Evolutionary conservation across 257 asterid genomes (phyloP), one percentile per base, ranked within the genome.

Genomic region (Capsicum chinense): DNA sequence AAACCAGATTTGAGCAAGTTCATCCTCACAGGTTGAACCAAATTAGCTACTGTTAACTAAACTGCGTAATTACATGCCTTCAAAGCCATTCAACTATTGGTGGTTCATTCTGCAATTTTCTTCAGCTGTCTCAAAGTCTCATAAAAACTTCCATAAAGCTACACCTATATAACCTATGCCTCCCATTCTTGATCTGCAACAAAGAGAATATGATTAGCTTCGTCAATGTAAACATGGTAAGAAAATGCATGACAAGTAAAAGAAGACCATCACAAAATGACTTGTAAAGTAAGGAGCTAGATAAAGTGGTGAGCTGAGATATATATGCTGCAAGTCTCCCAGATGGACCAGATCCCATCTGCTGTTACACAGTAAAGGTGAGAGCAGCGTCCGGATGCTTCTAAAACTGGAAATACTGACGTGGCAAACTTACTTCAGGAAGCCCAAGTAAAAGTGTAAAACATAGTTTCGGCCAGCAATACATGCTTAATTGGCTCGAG

Each of bases 151-250:
- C 82, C 64, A 78, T 33, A 54, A 78, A 26, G 50, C 64, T 78
- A 52, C 64, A 54, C 48, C 81, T 76, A 76, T 54, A 54, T 78
- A 78, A 78, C 50, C 42, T 54, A 54, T 78, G 64, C 62, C 47
- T 74, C 64, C 64, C 63, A 54, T 78, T 78, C 62, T 54, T 78
- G 48, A 78, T 78, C 82, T 78, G 82, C 82, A 78, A 78, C 10
- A 54, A 13, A 48, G 33, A 54, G 82, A 78, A 54, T 33, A 14
- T 78, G 16, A 78, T 78, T 54, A 78, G 82, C 82, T 54, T 26
- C 48, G 4, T 13, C 13, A 15, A 21, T 52, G 62, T 13, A 76
- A 21, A 52, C 63, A 26, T 76, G 21, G 58, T 52, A 76, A 52
- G 47, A 35, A 78, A 39, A 42, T 48, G 37, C 80, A 48, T 19